Evolutionary conservation across 1,284 basidiomycete species (phyloP), one percentile per base, ranked within the genome.

Genomic region (Irpex sp.): DNA sequence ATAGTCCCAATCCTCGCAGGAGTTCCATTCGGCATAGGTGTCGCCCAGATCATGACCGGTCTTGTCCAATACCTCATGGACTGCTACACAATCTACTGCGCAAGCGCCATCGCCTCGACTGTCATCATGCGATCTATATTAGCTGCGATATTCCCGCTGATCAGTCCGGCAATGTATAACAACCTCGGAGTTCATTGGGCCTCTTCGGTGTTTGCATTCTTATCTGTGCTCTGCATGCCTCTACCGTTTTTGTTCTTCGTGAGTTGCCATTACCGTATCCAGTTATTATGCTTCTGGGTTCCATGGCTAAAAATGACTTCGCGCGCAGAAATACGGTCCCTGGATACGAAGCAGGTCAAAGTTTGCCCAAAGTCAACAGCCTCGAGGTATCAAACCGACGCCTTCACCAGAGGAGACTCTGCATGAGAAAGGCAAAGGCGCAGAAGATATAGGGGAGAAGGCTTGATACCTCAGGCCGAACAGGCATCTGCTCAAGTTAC

Each of bases 1-100:
- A 82, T 86, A 62, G 80, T 83, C 0, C 83, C 86, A 10, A 80
- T 87, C 65, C 68, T 87, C 16, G 82, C 84, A 5, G 81, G 82
- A 0, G 73, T 83, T 2, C 87, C 87, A 0, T 88, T 89, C 69
- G 88, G 86, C n/a, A 71, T 76, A 16, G 85, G 83, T 10, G 79
- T 86, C 58, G 77, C 86, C 3, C 77, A 84, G 63, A 82, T 88
- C 63, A 79, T 88, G 71, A 82, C 83, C 60, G 79, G 80, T 37
- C 71, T 83, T 19, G 81, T 81, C 36, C 81, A 83, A 10, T 90
- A 89, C 74, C 75, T 88, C 59, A 86, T 89, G 80, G 86, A 87
- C 65, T 75, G 81, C 2, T 88, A 87, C 70, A 75, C 77, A 28
- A 74, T 85, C 33, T 85, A 85, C 66, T 86, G 85, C 61, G 87